A percentile compares a stretch with the other conserved stretches of the same genome.
phyloP scores from a whole-genome alignment of 2,329 filamentous ascomycete species.

The Scopulariopsis brevicaulis region DNA sequence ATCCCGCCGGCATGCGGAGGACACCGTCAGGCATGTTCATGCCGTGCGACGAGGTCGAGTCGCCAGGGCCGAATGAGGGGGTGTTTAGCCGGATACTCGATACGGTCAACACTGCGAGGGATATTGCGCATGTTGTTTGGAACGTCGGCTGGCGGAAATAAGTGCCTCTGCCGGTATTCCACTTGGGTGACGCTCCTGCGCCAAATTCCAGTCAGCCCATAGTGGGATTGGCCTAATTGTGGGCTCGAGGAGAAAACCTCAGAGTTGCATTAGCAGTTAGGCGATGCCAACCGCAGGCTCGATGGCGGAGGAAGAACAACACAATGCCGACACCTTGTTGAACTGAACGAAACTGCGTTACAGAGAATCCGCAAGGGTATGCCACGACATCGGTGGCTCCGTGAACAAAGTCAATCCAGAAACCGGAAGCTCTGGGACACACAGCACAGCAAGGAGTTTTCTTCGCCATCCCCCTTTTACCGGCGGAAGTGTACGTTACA shows the following conservation, averaged over 20 bases:
- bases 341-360: too few species aligned
- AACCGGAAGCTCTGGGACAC: background rate
- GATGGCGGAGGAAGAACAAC: too few species aligned
- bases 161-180: background rate
- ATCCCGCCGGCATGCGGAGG: constrained; percentile 55
- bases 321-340: too few species aligned
- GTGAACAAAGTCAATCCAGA: too few species aligned
- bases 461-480: background rate
- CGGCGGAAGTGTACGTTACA: background rate
- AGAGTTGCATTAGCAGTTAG: too few species aligned
- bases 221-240: too few species aligned
- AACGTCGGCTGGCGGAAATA: constrained; percentile 55
- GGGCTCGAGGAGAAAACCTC: too few species aligned
- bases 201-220: too few species aligned
- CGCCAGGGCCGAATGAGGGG: constrained; percentile 39
- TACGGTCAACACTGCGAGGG: constrained; percentile 62
- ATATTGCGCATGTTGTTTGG: constrained; percentile 62
- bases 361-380: too few species aligned
- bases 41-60: constrained; percentile 69
- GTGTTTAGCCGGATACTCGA: constrained; percentile 73
- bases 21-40: constrained; percentile 86
- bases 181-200: too few species aligned
- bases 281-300: too few species aligned
- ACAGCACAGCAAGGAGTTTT: background rate
- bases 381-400: too few species aligned